phyloP scores from a whole-genome alignment of 345 rosid species.

The Mallotus nudiflorus region DNA sequence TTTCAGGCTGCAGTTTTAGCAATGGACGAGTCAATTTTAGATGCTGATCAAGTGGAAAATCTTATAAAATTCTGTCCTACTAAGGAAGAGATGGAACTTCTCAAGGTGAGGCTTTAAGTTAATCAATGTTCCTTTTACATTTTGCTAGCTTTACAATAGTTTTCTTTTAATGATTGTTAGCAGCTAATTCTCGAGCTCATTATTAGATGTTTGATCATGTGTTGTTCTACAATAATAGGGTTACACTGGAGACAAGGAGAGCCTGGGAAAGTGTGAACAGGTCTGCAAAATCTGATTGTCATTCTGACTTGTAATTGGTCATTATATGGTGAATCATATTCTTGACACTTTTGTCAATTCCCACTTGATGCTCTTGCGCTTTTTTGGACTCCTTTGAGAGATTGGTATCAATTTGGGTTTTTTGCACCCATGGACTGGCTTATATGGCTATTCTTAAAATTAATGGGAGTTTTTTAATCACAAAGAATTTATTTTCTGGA shows the following conservation, averaged over 20 bases:
- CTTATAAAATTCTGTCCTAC: slow-evolving; percentile 98
- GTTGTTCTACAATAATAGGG: slow-evolving; percentile 34
- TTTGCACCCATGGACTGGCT: not conserved
- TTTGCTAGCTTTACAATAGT: slow-evolving; percentile 1
- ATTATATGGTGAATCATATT: slow-evolving; percentile 3
- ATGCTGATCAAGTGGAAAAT: slow-evolving; percentile 97
- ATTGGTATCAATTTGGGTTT: not conserved
- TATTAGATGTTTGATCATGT: slow-evolving; percentile 10
- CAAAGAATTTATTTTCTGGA: not conserved
- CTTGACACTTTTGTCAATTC: slow-evolving; percentile 7
- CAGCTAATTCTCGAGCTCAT: not conserved
- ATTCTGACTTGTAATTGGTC: slow-evolving; percentile 3
- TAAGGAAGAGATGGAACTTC: slow-evolving; percentile 98
- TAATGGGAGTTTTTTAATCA: too few species aligned
- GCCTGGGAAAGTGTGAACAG: slow-evolving; percentile 97
- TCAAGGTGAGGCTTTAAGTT: slow-evolving; percentile 63
- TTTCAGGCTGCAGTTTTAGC: slow-evolving; percentile 92
- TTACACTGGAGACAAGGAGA: slow-evolving; percentile 78
- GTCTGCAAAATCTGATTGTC: slow-evolving; percentile 38
- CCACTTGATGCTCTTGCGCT: not conserved
- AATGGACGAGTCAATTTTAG: slow-evolving; percentile 88
- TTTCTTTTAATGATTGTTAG: slow-evolving; percentile 3
- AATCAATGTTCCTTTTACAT: slow-evolving; percentile 13
- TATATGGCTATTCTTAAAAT: not conserved
- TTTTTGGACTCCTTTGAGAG: slow-evolving; percentile 7